Evolutionary conservation across 2,329 filamentous ascomycete genomes (phyloP), one percentile per base, ranked within the genome.

Genomic region (Rutstroemia sp.): DNA sequence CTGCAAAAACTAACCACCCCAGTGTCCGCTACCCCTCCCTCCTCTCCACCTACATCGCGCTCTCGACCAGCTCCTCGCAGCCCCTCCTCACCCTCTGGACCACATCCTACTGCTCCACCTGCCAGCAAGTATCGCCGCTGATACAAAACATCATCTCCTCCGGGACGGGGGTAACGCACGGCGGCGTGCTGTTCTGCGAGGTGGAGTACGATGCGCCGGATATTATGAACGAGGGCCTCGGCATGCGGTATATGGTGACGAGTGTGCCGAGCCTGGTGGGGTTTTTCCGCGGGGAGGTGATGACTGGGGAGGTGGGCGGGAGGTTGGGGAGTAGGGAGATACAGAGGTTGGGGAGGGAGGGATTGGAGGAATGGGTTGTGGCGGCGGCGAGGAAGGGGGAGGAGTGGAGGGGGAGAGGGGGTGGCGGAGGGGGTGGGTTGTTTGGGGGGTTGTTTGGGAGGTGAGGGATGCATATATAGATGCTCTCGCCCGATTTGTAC

Each of bases 21-120:
- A 84, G 81, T 39, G 76, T 83, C 63, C 80, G 80, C 60, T 75
- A 75, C 49, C 72, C 75, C 47, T 73, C 78, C 63, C 76, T 80
- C 60, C 77, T 84, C 67, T 69, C 76, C 65, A 79, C 76, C 17
- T 78, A 82, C 69, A 73, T 81, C 56, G 73, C 78, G n/a, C 72
- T 81, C 51, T 80, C 78, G 2, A 75, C 77, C 2, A 78, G 79
- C 5, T 72, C 79, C 5, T 73, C 76, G 45, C 75, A 70, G 2
- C 81, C 81, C 2, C 75, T 84, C n/a, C 65, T 84, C 55, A 83
- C 80, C 1, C 71, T 84, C 42, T 85, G 81, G 81, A 82, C 80
- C 0, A 75, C 81, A 0, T 78, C 78, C 7, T 83, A 76, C 71
- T 84, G 81, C 67, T 69, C 75, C 4, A 78, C 79, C 16, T 84